These are phyloP conservation scores for Rutstroemia sp. DNA, from an alignment of 2,329 filamentous ascomycete genomes.

Conservation along the genomic window DNA sequence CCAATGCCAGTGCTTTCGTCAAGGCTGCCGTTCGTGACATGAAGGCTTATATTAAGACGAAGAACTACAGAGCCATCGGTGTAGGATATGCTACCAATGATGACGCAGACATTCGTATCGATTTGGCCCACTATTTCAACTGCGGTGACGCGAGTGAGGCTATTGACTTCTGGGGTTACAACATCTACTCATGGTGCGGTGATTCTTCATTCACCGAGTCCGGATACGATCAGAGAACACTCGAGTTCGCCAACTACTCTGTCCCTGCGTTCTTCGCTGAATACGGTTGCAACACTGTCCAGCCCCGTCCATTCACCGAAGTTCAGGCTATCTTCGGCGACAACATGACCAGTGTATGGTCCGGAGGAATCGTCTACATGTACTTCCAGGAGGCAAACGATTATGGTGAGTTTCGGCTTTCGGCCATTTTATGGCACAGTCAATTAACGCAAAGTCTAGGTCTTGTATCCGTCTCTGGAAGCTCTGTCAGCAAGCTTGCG, in stretches of 20 bases:
- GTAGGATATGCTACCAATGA: conserved; percentile 97
- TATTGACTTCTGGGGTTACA: conserved; percentile 99
- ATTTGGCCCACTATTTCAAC: conserved; percentile 91
- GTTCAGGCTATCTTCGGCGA: conserved; percentile 71
- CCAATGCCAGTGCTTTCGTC: conserved; percentile 82
- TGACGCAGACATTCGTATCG: conserved; percentile 70
- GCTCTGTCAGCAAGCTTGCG: conserved; percentile 55
- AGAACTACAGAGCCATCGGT: conserved; percentile 70
- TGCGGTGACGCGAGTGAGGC: conserved; percentile 60
- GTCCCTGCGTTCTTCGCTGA: conserved; percentile 98
- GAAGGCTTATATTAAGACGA: conserved; percentile 84
- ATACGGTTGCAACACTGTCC: conserved; percentile 81
- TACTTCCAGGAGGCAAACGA: conserved; percentile 90
- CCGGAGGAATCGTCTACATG: conserved; percentile 98
- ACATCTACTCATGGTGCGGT: conserved; percentile 99
- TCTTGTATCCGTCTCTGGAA: conserved; percentile 56
- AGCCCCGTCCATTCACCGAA: conserved; percentile 74
- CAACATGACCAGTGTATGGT: conserved; percentile 82
- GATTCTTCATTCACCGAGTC: conserved; percentile 69
- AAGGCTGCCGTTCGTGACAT: conserved; percentile 96
- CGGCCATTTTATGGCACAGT: neutral
- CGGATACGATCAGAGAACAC: conserved; percentile 72
- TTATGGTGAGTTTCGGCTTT: conserved; percentile 52
- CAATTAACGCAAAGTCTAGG: conserved; percentile 37
- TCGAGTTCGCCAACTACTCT: conserved; percentile 83